Base-by-base conservation (phyloP, 192 early-diverging fungal species). In the Thamnidium elegans region DNA sequence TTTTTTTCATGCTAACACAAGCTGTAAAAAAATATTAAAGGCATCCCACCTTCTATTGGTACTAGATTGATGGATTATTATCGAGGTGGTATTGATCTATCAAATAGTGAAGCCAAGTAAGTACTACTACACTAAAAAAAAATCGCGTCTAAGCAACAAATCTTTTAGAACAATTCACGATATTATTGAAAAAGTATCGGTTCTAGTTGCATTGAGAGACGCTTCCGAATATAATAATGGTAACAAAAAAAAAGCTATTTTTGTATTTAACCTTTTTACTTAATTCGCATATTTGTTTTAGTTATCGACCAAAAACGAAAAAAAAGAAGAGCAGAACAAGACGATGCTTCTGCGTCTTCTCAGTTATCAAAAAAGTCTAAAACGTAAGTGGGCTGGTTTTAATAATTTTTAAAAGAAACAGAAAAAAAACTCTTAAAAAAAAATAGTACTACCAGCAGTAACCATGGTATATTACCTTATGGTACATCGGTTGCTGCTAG, bases 401-500 rank as follows among this genome's bases (percentile, higher is more conserved):
- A 26, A 26, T 26, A 26, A 2, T 50, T 3, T 6, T 44, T 42
- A 9, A 10, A 39, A n/a, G 4, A n/a, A 47, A 11, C 45, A 47
- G 11, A n/a, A 15, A 47, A 47, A 2, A 47, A 47, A n/a, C n/a
- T n/a, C 26, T 26, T 26, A 2, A 19, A 48, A 17, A 48, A 9
- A 48, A 19, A 48, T 4, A 19, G 17, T 15, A 48, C 17, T 13
- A 48, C 13, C 46, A 48, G 0, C 17, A 48, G 13, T 15, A 48
- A 48, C 11, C 45, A 11, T n/a, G 2, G 2, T 48, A 19, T 48
- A 13, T 5, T 48, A 14, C 17, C 46, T 1, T 19, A 14, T 48
- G 46, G 46, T 6, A 48, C 46, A 2, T 19, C 13, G 17, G 81
- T 84, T 1, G 82, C 82, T 21, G 82, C 82, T 7, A 71, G 72